phyloP scores from a whole-genome alignment of 306 rosid species.

The Abrus pulchellus region DNA sequence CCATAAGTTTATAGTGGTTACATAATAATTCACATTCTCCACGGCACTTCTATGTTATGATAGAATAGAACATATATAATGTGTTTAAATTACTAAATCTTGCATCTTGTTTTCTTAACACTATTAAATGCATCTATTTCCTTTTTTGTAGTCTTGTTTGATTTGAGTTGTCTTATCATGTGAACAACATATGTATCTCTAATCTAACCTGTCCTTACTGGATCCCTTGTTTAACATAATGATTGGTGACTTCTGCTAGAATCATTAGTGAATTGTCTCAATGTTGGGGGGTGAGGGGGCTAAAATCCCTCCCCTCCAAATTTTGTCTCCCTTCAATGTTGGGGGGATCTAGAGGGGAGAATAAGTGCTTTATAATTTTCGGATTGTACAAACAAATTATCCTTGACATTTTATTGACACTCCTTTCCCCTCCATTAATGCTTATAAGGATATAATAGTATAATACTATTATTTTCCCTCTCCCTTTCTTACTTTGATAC shows the following conservation, averaged over 20 bases:
- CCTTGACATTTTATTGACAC: no score
- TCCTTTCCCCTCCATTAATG: no score
- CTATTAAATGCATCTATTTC: neutral
- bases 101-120: conserved; percentile 5
- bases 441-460: no score
- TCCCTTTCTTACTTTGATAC: no score
- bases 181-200: conserved; percentile 1
- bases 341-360: no score
- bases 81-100: conserved; percentile 2
- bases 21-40: neutral
- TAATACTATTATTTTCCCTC: no score
- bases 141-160: conserved; percentile 15
- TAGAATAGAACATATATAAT: neutral
- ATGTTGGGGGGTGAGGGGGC: no score
- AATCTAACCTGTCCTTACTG: conserved; percentile 2
- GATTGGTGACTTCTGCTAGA: conserved; percentile 16
- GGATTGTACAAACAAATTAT: no score
- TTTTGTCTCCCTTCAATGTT: no score
- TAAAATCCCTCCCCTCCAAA: no score
- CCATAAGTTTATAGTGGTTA: conserved; percentile 21
- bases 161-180: conserved; percentile 10
- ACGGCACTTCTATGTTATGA: conserved; percentile 2
- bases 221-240: conserved; percentile 16
- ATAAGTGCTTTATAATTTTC: no score
- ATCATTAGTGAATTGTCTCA: conserved; percentile 8